Evolutionary conservation across 495 filamentous ascomycete genomes (phyloP).

Genomic region (Talaromyces wortmannii): DNA sequence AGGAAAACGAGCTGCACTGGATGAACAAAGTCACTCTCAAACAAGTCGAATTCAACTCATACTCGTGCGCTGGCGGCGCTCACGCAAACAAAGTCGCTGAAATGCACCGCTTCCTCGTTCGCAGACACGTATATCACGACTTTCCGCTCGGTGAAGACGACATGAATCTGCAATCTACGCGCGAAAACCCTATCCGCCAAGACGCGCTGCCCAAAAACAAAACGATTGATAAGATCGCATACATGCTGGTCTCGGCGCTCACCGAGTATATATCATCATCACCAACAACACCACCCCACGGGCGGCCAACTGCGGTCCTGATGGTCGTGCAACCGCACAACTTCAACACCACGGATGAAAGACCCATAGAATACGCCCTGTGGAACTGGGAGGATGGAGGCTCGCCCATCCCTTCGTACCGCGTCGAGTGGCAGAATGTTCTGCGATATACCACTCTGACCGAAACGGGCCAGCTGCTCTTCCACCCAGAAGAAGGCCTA

Average conservation of each 20-base stretch:
- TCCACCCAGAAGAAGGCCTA: conserved; percentile 55
- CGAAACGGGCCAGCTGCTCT: conserved; percentile 58
- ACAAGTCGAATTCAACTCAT: conserved; percentile 91
- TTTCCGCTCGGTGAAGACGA: not conserved
- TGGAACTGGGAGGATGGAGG: conserved; percentile 34
- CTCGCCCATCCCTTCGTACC: not conserved
- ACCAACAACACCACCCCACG: too few species aligned
- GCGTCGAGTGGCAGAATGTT: conserved; percentile 30
- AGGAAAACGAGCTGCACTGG: not conserved
- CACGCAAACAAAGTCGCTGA: conserved; percentile 55
- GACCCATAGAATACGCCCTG: conserved; percentile 32
- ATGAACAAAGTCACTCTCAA: conserved; percentile 47
- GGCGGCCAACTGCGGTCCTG: conserved; percentile 39
- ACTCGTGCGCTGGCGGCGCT: conserved; percentile 70
- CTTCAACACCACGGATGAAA: conserved; percentile 82
- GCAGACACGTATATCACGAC: conserved; percentile 12
- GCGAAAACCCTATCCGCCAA: conserved; percentile 11
- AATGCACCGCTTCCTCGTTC: conserved; percentile 48
- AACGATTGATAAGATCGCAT: conserved; percentile 53
- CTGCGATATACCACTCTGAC: conserved; percentile 53
- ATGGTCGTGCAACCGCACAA: conserved; percentile 76
- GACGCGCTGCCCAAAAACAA: conserved; percentile 53
- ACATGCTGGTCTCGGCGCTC: conserved; percentile 56
- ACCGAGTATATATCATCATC: conserved; percentile 17
- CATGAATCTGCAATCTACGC: not conserved